These are phyloP conservation scores for Cutaneotrichosporon curvatum DNA, from an alignment of 1,284 basidiomycete species.

Conservation along the genomic window DNA sequence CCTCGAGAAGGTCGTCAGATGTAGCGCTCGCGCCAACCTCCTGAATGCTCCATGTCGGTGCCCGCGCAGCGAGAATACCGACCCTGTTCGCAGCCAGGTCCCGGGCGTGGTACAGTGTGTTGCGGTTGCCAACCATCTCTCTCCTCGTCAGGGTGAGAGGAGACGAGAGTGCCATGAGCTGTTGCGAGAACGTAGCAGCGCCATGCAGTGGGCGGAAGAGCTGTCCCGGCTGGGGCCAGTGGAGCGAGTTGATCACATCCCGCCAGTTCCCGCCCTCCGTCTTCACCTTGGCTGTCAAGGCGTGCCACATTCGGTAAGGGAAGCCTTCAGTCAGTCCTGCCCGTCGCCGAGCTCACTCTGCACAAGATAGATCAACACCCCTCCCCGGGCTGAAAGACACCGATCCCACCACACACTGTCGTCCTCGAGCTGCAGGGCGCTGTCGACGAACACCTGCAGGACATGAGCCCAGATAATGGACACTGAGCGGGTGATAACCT, in stretches of 20 bases:
- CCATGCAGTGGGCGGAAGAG: constrained; percentile 14
- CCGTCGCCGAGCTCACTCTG: constrained; percentile 33
- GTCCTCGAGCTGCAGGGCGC: constrained; percentile 34
- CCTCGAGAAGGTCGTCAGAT: constrained; percentile 20
- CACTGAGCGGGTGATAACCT: constrained; percentile 40
- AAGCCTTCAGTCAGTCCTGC: constrained; percentile 27
- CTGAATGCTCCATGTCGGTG: constrained; percentile 28
- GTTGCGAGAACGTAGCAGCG: background rate
- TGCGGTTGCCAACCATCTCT: constrained; percentile 36
- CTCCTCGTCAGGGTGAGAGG: constrained; percentile 39
- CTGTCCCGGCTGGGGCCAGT: constrained; percentile 10
- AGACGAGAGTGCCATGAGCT: constrained; percentile 29
- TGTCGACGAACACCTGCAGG: constrained; percentile 33
- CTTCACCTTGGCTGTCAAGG: constrained; percentile 15
- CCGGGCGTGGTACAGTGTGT: constrained; percentile 25
- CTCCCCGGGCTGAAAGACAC: constrained; percentile 22
- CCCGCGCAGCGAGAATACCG: constrained; percentile 38
- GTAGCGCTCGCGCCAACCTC: background rate
- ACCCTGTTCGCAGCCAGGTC: constrained; percentile 31
- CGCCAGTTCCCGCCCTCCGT: constrained; percentile 2
- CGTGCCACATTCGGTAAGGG: constrained; percentile 34
- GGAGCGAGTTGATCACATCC: constrained; percentile 16
- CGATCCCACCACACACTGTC: constrained; percentile 42
- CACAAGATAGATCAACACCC: constrained; percentile 36
- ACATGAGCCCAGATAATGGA: constrained; percentile 43